phyloP scores from a whole-genome alignment of 305 asterid species.

The Salvia sclarea region DNA sequence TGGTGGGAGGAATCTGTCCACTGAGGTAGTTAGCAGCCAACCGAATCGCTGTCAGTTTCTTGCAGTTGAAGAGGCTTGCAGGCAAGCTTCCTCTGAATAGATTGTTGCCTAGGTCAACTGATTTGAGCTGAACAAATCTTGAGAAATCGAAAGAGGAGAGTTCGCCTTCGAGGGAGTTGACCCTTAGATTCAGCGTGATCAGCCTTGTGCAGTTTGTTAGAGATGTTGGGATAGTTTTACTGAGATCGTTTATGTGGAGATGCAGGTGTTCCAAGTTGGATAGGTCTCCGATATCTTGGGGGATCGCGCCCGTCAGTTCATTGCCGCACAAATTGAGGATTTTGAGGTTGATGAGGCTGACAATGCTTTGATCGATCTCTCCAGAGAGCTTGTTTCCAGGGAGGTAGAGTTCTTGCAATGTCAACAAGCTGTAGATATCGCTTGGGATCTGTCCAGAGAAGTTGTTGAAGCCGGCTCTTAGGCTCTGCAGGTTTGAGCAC shows the following conservation, averaged over 20 bases:
- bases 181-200: slow-evolving; percentile 58
- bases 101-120: slow-evolving; percentile 79
- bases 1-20: slow-evolving; percentile 56
- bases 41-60: slow-evolving; percentile 63
- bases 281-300: slow-evolving; percentile 60
- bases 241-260: slow-evolving; percentile 66
- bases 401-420: slow-evolving; percentile 58
- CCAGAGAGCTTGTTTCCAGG: slow-evolving; percentile 70
- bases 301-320: slow-evolving; percentile 55
- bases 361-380: slow-evolving; percentile 41
- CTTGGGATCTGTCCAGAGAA: slow-evolving; percentile 64
- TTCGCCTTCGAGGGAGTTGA: slow-evolving; percentile 63
- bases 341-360: slow-evolving; percentile 50
- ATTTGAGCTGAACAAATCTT: slow-evolving; percentile 45
- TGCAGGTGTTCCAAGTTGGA: slow-evolving; percentile 55
- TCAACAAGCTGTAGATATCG: slow-evolving; percentile 45
- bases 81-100: slow-evolving; percentile 59
- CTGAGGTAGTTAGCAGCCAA: slow-evolving; percentile 57
- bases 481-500: slow-evolving; percentile 47
- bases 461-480: slow-evolving; percentile 66
- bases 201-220: slow-evolving; percentile 69
- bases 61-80: slow-evolving; percentile 60
- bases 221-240: slow-evolving; percentile 65
- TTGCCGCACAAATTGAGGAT: slow-evolving; percentile 61
- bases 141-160: slow-evolving; percentile 72